phyloP scores from a whole-genome alignment of 495 filamentous ascomycete species.

The Aspergillus kassunensis region DNA sequence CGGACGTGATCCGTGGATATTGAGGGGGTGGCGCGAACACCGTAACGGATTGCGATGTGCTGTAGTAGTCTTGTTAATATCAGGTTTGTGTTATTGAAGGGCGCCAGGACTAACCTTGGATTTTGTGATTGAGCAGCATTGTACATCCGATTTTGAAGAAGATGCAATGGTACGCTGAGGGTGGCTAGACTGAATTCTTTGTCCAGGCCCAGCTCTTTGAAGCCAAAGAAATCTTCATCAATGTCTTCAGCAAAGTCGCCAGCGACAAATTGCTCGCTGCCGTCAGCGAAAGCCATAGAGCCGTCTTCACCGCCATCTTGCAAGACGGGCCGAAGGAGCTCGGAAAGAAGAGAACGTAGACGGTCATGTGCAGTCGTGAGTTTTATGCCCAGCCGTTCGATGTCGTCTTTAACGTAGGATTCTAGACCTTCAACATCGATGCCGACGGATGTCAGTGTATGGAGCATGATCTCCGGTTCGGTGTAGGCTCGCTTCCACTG shows the following conservation, averaged over 20 bases:
- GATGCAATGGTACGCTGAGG: constrained; percentile 87
- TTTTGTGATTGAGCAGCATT: constrained; percentile 74
- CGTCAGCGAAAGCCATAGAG: constrained; percentile 86
- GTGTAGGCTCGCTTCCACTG: constrained; percentile 66
- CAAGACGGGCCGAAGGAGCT: constrained; percentile 87
- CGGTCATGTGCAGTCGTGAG: constrained; percentile 83
- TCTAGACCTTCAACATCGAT: constrained; percentile 78
- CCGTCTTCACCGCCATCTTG: constrained; percentile 77
- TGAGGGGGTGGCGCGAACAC: constrained; percentile 58
- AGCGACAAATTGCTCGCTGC: constrained; percentile 93
- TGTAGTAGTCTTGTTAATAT: constrained; percentile 19
- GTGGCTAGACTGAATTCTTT: constrained; percentile 80
- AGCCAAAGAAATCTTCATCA: constrained; percentile 97
- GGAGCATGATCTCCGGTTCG: constrained; percentile 78
- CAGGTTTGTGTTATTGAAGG: background rate
- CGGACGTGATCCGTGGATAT: constrained; percentile 72
- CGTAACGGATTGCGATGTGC: constrained; percentile 44
- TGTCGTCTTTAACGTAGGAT: constrained; percentile 86
- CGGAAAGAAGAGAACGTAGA: constrained; percentile 83
- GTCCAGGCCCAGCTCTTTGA: constrained; percentile 91
- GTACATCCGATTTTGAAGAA: constrained; percentile 86
- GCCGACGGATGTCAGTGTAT: constrained; percentile 77
- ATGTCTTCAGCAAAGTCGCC: constrained; percentile 97
- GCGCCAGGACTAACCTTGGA: constrained; percentile 47
- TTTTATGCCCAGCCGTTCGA: constrained; percentile 84